Percentiles rank a stretch among this genome's conserved stretches.
Conservation (phyloP, 148 eudicot genomes). For the Polygonum aviculare region DNA sequence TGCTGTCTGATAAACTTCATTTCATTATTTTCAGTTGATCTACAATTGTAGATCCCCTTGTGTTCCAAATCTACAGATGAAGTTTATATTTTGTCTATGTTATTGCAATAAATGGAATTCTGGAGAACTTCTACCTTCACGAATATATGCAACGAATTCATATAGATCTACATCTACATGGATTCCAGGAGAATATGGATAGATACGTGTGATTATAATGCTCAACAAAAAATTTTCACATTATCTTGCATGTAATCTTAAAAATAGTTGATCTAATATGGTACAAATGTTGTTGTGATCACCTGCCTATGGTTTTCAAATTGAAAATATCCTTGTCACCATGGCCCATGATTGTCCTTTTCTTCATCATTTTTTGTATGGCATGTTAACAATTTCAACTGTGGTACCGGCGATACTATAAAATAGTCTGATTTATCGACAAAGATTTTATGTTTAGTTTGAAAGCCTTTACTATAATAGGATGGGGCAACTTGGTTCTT, state of each 20-base stretch:
- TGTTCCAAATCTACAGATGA: too few species aligned
- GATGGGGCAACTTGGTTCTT: neutral
- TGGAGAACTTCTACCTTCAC: neutral
- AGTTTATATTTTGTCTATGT: neutral
- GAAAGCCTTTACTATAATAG: neutral
- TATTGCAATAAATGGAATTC: neutral
- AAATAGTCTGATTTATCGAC: neutral
- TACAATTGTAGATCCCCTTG: too few species aligned
- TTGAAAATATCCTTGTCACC: neutral
- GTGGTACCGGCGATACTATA: neutral
- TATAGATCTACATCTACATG: neutral
- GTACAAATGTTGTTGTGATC: neutral
- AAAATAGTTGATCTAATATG: neutral
- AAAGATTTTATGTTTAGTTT: neutral
- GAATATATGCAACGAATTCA: neutral
- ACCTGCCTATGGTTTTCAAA: neutral
- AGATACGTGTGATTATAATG: neutral
- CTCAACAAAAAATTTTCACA: neutral
- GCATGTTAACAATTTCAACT: neutral
- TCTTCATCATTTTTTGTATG: neutral
- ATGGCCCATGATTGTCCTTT: neutral
- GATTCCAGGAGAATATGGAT: neutral
- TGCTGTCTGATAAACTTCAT: too few species aligned
- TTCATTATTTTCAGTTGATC: too few species aligned
- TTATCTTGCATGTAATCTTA: neutral